Percentiles rank a stretch among this genome's conserved stretches.
Evolutionary conservation across 2,329 filamentous ascomycete species (phyloP).

Genomic region (Biscogniauxia mediterranea): DNA sequence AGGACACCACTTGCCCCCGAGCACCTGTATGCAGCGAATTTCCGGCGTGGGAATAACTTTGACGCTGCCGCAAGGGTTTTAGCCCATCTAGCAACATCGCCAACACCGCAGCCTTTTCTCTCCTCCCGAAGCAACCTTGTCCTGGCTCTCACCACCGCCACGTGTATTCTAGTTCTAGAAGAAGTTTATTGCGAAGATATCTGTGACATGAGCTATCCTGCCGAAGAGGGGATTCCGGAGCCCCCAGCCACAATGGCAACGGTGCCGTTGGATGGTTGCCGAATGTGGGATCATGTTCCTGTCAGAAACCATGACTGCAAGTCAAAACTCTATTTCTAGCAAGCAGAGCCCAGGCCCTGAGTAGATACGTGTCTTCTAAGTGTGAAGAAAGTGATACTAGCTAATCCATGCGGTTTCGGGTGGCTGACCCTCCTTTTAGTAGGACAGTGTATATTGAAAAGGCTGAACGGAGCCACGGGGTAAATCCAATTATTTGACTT

Average conservation of each 20-base stretch:
- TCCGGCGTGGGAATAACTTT: neutral
- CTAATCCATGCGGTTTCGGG: neutral
- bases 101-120: neutral
- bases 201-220: neutral
- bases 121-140: neutral
- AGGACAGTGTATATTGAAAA: neutral
- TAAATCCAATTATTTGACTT: slow-evolving; percentile 8
- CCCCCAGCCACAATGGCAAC: neutral
- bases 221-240: neutral
- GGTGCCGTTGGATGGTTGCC: neutral
- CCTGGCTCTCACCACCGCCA: neutral
- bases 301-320: neutral
- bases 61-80: neutral
- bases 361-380: neutral
- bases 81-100: neutral
- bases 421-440: neutral
- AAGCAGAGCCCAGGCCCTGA: neutral
- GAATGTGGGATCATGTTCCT: neutral
- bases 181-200: neutral
- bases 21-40: neutral
- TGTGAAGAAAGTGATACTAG: neutral
- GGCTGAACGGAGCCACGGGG: neutral
- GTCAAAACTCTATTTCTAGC: slow-evolving; percentile 5
- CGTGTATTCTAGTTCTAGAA: slow-evolving; percentile 7
- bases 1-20: no score